phyloP scores from a whole-genome alignment of 2,329 filamentous ascomycete species.

The Neonectria hederae region DNA sequence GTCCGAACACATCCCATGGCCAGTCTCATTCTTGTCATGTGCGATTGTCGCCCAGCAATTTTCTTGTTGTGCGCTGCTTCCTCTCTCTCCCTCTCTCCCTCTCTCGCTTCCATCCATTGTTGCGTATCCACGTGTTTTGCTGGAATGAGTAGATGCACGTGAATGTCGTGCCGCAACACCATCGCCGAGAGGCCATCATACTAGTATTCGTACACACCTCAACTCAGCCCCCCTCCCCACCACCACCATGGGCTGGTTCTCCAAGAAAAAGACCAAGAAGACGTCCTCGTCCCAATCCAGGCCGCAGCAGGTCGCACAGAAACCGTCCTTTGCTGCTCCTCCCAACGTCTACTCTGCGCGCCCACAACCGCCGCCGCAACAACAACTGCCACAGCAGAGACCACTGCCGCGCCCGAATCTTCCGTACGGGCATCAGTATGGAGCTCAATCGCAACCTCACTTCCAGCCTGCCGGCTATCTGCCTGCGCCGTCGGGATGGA shows the following conservation, averaged over 20 bases:
- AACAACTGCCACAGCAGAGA: slow-evolving; percentile 17
- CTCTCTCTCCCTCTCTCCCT: neutral
- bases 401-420: slow-evolving; percentile 22
- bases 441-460: slow-evolving; percentile 36
- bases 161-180: neutral
- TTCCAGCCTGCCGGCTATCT: slow-evolving; percentile 38
- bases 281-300: neutral
- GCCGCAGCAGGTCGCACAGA: slow-evolving; percentile 4
- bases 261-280: slow-evolving; percentile 36
- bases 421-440: slow-evolving; percentile 35
- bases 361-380: slow-evolving; percentile 19
- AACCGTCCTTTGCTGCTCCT: slow-evolving; percentile 28
- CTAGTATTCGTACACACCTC: neutral
- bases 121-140: neutral
- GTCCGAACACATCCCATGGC: neutral
- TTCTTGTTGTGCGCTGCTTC: neutral
- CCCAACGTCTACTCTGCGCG: slow-evolving; percentile 30
- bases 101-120: no score
- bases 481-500: slow-evolving; percentile 37
- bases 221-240: neutral
- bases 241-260: slow-evolving; percentile 45
- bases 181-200: neutral
- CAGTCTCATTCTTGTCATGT: neutral
- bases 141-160: neutral
- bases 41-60: neutral